Base-by-base conservation (phyloP, 139 green algal species). In the Tetraselmis striata region DNA sequence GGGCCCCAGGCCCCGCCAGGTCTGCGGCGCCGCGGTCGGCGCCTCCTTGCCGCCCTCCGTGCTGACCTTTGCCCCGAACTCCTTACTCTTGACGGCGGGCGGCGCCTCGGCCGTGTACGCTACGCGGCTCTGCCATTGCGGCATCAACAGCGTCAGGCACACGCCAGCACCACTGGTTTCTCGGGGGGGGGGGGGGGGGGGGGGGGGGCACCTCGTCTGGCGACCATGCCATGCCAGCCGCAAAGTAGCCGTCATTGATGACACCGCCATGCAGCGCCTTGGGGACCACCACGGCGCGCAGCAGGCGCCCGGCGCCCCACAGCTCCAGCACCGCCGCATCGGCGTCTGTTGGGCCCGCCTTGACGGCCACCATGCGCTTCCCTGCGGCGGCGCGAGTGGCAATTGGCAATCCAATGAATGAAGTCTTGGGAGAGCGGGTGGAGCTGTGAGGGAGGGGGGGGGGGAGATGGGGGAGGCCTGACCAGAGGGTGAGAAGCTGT, bases 241-340 rank as follows among this genome's bases (percentile, higher is more conserved):
- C 83, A 78, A 96, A 98, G 92, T 93, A 97, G 67, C 89, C 91
- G 77, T 98, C 95, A 32, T 93, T 94, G 59, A 92, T 88, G 28
- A 98, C 78, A 0, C 84, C 28, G 0, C 95, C 94, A 80, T 98
- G 95, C 28, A 96, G 31, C 1, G 87, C 78, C 30, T 85, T 84
- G 30, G 93, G 90, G n/a, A 97, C 92, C 5, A 84, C 31, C 77
- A 92, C 31, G 77, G 95, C 91, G 79, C 83, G 85, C 31, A 94
- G 32, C 18, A 95, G n/a, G 1, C 89, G 79, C 29, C 82, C 78
- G 67, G 83, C 32, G 31, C 84, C 87, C 93, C 93, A 96, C 1
- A 96, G 26, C 84, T 95, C 91, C 59, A 95, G 83, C 59, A 89
- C 29, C 67, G 82, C 77, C 27, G 45, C 25, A 2, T 76, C 32